These are phyloP conservation scores for Aspergillus calidoustus DNA, from an alignment of 2,329 filamentous ascomycete genomes.

Conservation along the genomic window DNA sequence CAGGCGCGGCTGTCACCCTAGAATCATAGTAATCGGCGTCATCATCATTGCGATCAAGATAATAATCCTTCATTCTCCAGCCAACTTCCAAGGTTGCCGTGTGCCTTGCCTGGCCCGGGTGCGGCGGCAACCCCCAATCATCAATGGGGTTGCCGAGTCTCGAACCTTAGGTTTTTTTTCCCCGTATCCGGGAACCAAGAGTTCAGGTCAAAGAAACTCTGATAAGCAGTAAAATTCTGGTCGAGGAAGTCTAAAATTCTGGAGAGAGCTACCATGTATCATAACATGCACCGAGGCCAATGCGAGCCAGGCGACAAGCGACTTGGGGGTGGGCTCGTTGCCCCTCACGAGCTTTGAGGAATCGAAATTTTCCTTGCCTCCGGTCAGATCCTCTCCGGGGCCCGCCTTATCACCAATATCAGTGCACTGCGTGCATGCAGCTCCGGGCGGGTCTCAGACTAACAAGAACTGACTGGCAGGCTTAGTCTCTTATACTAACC, in stretches of 20 bases:
- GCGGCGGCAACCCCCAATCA: slow-evolving; percentile 23
- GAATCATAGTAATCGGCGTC: not conserved
- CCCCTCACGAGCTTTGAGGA: slow-evolving; percentile 12
- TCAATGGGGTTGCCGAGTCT: not conserved
- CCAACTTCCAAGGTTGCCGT: not conserved
- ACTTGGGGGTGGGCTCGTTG: slow-evolving; percentile 6
- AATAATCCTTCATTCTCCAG: not conserved
- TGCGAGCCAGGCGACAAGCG: slow-evolving; percentile 1
- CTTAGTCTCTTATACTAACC: slow-evolving; percentile 13
- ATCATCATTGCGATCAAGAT: slow-evolving; percentile 15
- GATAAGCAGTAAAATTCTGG: not conserved
- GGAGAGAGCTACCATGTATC: slow-evolving; percentile 4
- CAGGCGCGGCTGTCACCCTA: not conserved
- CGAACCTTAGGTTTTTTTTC: not conserved
- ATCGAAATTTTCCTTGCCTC: slow-evolving; percentile 13
- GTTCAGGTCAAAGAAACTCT: slow-evolving; percentile 7
- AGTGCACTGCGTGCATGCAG: slow-evolving; percentile 13
- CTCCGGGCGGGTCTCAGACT: slow-evolving; percentile 6
- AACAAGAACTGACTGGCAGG: slow-evolving; percentile 15
- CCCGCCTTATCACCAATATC: slow-evolving; percentile 12
- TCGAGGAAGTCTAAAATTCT: not conserved
- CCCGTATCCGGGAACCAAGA: not conserved
- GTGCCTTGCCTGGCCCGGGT: slow-evolving; percentile 20
- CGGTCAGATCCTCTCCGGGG: slow-evolving; percentile 18
- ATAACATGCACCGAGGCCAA: not conserved